Conservation (phyloP, 768 basidiomycete species). For the Steccherinum ochraceum region DNA sequence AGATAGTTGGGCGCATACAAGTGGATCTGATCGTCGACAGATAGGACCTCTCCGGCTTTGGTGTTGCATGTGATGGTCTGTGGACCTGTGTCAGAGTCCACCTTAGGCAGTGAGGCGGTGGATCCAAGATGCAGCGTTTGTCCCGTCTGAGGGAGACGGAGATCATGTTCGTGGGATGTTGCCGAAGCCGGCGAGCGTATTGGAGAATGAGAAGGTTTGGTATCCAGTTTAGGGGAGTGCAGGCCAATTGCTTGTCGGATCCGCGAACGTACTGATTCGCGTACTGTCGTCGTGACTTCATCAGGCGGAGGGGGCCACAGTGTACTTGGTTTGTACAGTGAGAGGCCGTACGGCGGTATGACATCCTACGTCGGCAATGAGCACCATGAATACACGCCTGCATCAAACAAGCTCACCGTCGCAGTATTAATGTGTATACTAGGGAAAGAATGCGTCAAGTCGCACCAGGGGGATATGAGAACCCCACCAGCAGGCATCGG, state of each 20-base stretch:
- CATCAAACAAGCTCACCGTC: slow-evolving; percentile 59
- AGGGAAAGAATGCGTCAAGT: slow-evolving; percentile 93
- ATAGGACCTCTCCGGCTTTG: slow-evolving; percentile 44
- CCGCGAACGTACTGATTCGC: slow-evolving; percentile 50
- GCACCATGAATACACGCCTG: background rate
- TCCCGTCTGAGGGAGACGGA: slow-evolving; percentile 17
- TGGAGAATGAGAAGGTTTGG: background rate
- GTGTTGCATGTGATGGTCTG: slow-evolving; percentile 42
- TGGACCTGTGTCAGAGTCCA: slow-evolving; percentile 17
- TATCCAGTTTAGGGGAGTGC: background rate
- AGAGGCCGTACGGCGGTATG: slow-evolving; percentile 68
- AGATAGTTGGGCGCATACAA: slow-evolving; percentile 80
- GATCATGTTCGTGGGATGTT: slow-evolving; percentile 6
- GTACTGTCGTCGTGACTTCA: slow-evolving; percentile 52
- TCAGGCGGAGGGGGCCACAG: slow-evolving; percentile 74
- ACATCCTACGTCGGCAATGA: slow-evolving; percentile 50
- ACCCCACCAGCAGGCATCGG: slow-evolving; percentile 85
- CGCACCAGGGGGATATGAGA: slow-evolving; percentile 89
- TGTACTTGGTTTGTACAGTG: slow-evolving; percentile 71
- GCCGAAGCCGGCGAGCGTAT: background rate
- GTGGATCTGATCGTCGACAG: slow-evolving; percentile 70
- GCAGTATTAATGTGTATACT: slow-evolving; percentile 80
- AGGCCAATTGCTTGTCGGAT: slow-evolving; percentile 49
- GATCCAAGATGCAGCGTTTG: slow-evolving; percentile 42
- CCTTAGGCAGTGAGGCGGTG: slow-evolving; percentile 36